Percentiles rank a stretch among this genome's conserved stretches.
phyloP scores from a whole-genome alignment of 2,329 filamentous ascomycete species.

The Bimuria novae-zelandiae region DNA sequence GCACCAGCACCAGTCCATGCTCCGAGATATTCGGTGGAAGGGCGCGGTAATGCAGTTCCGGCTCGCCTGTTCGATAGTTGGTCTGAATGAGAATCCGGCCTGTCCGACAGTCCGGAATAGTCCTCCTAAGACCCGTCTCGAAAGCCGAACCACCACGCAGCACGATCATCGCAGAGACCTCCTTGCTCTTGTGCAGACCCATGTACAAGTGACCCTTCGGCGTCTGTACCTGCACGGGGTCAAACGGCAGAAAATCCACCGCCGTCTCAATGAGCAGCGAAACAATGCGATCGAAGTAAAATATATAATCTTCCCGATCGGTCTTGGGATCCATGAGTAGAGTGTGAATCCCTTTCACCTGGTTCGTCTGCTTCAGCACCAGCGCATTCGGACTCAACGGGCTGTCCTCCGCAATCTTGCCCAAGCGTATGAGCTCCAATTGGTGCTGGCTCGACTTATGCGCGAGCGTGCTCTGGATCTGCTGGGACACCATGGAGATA shows the following conservation, averaged over 20 bases:
- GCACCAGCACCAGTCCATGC: conserved; percentile 80
- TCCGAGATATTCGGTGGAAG: conserved; percentile 71
- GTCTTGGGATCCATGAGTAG: conserved; percentile 83
- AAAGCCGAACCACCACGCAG: conserved; percentile 87
- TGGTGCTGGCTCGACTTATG: conserved; percentile 86
- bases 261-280: conserved; percentile 79
- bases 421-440: conserved; percentile 75
- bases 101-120: conserved; percentile 89
- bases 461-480: conserved; percentile 83
- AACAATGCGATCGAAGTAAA: conserved; percentile 91
- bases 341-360: conserved; percentile 86
- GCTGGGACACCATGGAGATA: conserved; percentile 92
- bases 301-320: conserved; percentile 87
- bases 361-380: conserved; percentile 74
- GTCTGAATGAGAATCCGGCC: conserved; percentile 91
- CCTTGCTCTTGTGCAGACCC: conserved; percentile 72
- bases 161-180: conserved; percentile 74
- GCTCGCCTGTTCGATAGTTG: conserved; percentile 71
- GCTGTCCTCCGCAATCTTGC: conserved; percentile 70
- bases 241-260: conserved; percentile 64
- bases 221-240: conserved; percentile 67
- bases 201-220: conserved; percentile 71
- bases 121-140: conserved; percentile 84
- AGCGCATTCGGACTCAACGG: conserved; percentile 76
- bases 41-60: conserved; percentile 88